A percentile compares a stretch with the other conserved stretches of the same genome.
phyloP scores from a whole-genome alignment of 1,284 basidiomycete genomes.

The Thecaphora thlaspeos region DNA sequence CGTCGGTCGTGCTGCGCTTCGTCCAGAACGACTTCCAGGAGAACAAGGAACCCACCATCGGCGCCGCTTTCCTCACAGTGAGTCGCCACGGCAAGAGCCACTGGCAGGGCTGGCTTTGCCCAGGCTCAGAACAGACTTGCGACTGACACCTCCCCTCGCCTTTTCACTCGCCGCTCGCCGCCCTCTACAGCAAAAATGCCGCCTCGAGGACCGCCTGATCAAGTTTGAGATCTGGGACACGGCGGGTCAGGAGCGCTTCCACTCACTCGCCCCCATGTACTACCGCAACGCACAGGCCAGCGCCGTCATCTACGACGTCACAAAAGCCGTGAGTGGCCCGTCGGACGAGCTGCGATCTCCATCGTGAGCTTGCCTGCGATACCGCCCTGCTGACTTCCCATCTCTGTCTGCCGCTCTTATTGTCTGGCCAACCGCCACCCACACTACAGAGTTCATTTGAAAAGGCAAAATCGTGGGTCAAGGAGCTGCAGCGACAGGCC shows the following conservation, averaged over 20 bases:
- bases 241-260: constrained; percentile 90
- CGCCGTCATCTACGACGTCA: constrained; percentile 96
- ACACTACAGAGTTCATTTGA: constrained; percentile 74
- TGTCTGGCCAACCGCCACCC: background rate
- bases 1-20: constrained; percentile 96
- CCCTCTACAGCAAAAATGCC: constrained; percentile 62
- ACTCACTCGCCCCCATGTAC: constrained; percentile 93
- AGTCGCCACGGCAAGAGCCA: too few species aligned
- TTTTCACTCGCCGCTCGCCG: background rate
- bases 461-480: constrained; percentile 99
- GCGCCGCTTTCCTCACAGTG: constrained; percentile 72
- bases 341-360: too few species aligned
- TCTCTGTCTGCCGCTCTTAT: background rate
- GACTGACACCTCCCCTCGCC: background rate
- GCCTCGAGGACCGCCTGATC: constrained; percentile 68
- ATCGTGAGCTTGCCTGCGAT: too few species aligned
- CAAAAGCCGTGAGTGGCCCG: constrained; percentile 65
- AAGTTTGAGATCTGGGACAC: constrained; percentile 97
- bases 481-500: constrained; percentile 96
- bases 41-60: constrained; percentile 98
- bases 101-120: too few species aligned
- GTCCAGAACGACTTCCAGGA: constrained; percentile 92
- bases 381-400: too few species aligned
- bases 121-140: too few species aligned
- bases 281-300: constrained; percentile 98